Conservation (phyloP, 106 monocot genomes). For the Allium fistulosum region DNA sequence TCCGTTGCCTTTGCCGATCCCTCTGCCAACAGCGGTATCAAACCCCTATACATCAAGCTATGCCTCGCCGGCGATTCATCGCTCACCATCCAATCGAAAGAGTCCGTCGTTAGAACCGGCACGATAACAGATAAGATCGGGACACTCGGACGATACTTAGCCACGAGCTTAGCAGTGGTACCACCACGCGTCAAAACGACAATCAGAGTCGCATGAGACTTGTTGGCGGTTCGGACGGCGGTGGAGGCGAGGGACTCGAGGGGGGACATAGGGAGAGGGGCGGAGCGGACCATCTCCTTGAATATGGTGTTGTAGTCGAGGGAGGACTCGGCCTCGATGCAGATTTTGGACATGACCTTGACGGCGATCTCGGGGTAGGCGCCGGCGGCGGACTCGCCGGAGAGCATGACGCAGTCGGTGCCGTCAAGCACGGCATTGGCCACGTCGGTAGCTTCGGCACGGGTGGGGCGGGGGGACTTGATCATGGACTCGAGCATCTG, state of each 20-base stretch:
- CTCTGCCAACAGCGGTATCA: conserved; percentile 35
- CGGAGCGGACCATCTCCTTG: conserved; percentile 36
- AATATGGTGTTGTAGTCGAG: conserved; percentile 41
- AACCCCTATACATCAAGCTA: conserved; percentile 39
- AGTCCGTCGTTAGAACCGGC: conserved; percentile 33
- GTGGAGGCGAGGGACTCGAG: conserved; percentile 43
- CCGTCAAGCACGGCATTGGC: conserved; percentile 70
- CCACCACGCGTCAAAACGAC: conserved; percentile 44
- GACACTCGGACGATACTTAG: conserved; percentile 40
- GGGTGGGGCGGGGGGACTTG: conserved; percentile 61
- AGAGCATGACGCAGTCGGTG: conserved; percentile 69
- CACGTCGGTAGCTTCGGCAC: conserved; percentile 66
- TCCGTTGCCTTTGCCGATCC: conserved; percentile 49
- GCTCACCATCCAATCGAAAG: conserved; percentile 36
- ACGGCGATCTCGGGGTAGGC: conserved; percentile 53
- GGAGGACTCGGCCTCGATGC: conserved; percentile 52
- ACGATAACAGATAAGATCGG: conserved; percentile 54
- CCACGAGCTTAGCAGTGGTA: conserved; percentile 41
- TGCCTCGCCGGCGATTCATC: conserved; percentile 46
- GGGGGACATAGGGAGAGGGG: conserved; percentile 52
- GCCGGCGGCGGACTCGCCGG: conserved; percentile 46
- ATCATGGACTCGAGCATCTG: conserved; percentile 80
- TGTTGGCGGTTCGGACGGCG: conserved; percentile 40
- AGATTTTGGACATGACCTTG: conserved; percentile 47
- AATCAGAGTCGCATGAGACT: conserved; percentile 29